Conservation (phyloP, 192 early-diverging fungal species). For the Umbelopsis isabellina region DNA sequence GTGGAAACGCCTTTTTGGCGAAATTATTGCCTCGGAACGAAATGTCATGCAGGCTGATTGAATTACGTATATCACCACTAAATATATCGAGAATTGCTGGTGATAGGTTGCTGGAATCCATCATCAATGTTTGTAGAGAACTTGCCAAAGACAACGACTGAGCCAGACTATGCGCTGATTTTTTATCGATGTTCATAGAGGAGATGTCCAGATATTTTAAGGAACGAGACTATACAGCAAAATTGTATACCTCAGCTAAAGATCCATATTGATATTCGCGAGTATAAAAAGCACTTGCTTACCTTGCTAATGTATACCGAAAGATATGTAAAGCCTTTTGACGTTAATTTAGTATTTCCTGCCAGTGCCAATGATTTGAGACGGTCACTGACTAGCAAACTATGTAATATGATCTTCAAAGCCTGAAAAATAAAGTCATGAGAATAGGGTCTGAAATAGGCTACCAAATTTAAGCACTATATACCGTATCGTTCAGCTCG, state of each 20-base stretch:
- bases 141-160: not conserved
- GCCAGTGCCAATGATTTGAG: conserved; percentile 68
- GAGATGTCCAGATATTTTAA: conserved; percentile 74
- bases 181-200: conserved; percentile 69
- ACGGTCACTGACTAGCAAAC: conserved; percentile 68
- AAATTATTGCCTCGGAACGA: conserved; percentile 10
- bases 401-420: conserved; percentile 69
- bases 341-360: conserved; percentile 69
- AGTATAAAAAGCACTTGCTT: conserved; percentile 7
- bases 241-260: not conserved
- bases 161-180: conserved; percentile 34
- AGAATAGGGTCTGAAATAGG: not conserved
- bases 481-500: conserved; percentile 71
- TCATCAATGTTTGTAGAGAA: conserved; percentile 20
- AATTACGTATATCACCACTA: not conserved
- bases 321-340: conserved; percentile 75
- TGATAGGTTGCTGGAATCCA: conserved; percentile 18
- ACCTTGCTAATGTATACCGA: conserved; percentile 73
- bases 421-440: conserved; percentile 38
- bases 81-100: conserved; percentile 2
- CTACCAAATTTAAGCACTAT: not conserved
- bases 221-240: conserved; percentile 52
- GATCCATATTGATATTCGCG: conserved; percentile 4
- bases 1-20: not conserved
- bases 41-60: not conserved